Base-by-base conservation (phyloP, 2,329 filamentous ascomycete species). In the Bipolaris victoriae region DNA sequence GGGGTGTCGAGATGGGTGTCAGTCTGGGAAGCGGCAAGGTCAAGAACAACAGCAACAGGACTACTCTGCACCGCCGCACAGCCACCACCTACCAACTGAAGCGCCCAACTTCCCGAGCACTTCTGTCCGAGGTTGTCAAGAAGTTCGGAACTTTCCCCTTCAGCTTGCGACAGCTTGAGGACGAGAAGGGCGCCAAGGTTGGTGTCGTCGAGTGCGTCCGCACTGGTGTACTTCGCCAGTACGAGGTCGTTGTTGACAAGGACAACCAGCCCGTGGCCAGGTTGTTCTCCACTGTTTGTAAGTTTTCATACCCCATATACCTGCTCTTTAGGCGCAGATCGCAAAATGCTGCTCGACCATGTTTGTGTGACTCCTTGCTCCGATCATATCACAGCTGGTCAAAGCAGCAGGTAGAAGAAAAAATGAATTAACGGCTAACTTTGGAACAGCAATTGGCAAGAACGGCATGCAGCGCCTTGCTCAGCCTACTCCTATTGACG, bases 101-200 rank as follows among this genome's bases (percentile, higher is more conserved):
- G 88, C 89, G 95, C 67, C 92, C 92, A 60, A 96, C 91, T 66
- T 97, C 94, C 50, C 88, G 94, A 76, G 91, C 96, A 80, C 90
- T 94, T 48, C 84, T 98, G 51, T 96, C 93, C 45, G 95, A 98
- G 81, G 90, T 97, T 60, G 89, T 96, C 78, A 96, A 94, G 88
- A 97, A 94, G 83, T 99, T 98, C 75, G 93, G 94, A 65, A 92
- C 87, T 62, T 99, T 99, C 85, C 95, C 95, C 70, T 99, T 99
- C 87, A 96, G 91, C 80, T 84, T 98, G 82, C 87, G 95, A 75
- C 95, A 99, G 82, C 86, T 99, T 62, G 94, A 97, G 63, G 94
- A 98, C 72, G 95, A 99, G 86, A 90, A 94, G 74, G 88, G 93
- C 65, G 95, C 92, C 58, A 90, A 98, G 90, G 90, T 95, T 80